Percentiles rank a stretch among this genome's conserved stretches.
Conservation (phyloP, 2,329 filamentous ascomycete genomes). For the Sphaceloma murrayae region DNA sequence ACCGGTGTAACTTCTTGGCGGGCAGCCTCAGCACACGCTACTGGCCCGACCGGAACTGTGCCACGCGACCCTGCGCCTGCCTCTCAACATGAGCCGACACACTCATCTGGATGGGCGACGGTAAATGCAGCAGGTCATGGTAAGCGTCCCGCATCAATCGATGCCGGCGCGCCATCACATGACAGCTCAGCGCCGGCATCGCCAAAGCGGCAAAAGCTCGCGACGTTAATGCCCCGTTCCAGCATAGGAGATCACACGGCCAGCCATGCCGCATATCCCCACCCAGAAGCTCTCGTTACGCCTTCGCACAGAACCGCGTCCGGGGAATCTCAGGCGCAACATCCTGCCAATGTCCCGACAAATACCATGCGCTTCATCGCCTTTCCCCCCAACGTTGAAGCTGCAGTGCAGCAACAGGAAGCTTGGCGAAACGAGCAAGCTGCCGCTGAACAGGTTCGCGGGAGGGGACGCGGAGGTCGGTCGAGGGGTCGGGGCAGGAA, state of each 20-base stretch:
- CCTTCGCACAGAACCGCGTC: constrained; percentile 16
- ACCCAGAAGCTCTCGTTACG: constrained; percentile 21
- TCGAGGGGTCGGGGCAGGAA: not conserved
- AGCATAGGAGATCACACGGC: constrained; percentile 25
- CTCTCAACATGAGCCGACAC: constrained; percentile 21
- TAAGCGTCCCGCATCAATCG: constrained; percentile 33
- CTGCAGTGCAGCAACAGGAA: constrained; percentile 12
- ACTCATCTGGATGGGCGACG: constrained; percentile 34
- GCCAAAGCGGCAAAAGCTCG: constrained; percentile 38
- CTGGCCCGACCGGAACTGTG: constrained; percentile 19
- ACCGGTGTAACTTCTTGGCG: constrained; percentile 18
- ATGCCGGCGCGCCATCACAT: constrained; percentile 30
- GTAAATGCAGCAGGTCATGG: constrained; percentile 35
- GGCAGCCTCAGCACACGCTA: constrained; percentile 15
- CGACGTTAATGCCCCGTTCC: constrained; percentile 31
- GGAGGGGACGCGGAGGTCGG: not conserved
- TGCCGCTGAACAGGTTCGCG: not conserved
- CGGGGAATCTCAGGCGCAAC: constrained; percentile 4
- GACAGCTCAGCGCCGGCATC: constrained; percentile 29
- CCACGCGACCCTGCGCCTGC: constrained; percentile 17
- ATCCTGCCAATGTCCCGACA: not conserved
- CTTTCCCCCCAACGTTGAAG: constrained; percentile 20
- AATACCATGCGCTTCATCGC: constrained; percentile 20
- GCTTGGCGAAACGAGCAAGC: constrained; percentile 10
- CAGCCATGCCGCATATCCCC: constrained; percentile 17